Evolutionary conservation across 441 rosid species (phyloP), one percentile per base, ranked within the genome.

Genomic region (Mallotus japonicus): DNA sequence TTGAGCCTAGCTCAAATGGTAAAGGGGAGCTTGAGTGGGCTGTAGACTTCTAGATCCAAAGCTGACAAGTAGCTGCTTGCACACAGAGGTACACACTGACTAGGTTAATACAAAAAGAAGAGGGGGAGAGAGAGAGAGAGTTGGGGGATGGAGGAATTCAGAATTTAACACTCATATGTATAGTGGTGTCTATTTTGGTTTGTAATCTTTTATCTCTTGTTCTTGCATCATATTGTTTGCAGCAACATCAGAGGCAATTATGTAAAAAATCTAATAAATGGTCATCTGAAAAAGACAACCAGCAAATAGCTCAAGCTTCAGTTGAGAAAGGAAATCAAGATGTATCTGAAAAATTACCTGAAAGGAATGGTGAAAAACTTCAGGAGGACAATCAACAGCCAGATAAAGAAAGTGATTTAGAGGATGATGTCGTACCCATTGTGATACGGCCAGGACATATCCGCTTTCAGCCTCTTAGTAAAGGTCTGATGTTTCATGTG

Each of bases 381-480:
- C 40, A 65, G 47, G 85, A 73, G 74, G 81, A 73, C 11, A 28
- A 62, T 51, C 64, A 77, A 67, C 76, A 58, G 73, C 62, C 77
- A 73, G 82, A 72, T 77, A 79, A 75, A 37, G 80, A 81, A 79
- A 76, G 79, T 69, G 86, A 81, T 67, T 76, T 32, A 0, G 84
- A 81, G 75, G 92, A 84, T 76, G 87, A 78, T 5, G 70, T 86
- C 67, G 85, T 93, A 83, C 97, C 95, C 19, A 71, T 92, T 69
- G 89, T 85, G 71, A 85, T 93, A 74, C 87, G 89, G 86, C 97
- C 99, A 50, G 98, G 98, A 69, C 97, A 95, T 79, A 92, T 95
- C 80, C 92, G 96, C 72, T 95, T 93, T 83, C 83, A 85, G 76
- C 88, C 93, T 32, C 78, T 85, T 10, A 81, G 85, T 71, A 75